Conservation (phyloP, 129 eudicot species). For the Helichrysum umbraculigerum region DNA sequence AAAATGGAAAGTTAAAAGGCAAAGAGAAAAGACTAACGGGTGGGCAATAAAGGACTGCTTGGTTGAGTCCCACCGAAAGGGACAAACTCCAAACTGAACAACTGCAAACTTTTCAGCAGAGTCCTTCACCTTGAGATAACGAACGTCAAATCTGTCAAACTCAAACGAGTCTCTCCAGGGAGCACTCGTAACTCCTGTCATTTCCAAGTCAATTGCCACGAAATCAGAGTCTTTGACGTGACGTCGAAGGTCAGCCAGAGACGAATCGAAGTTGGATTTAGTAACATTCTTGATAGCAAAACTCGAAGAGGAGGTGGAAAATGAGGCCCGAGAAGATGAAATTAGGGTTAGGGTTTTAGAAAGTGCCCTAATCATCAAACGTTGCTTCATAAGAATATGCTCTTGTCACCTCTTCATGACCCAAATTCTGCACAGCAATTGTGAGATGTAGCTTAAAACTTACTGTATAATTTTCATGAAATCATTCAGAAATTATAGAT, state of each 20-base stretch:
- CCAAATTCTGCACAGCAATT: conserved; percentile 1
- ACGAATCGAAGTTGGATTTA: conserved; percentile 64
- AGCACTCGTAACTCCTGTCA: conserved; percentile 89
- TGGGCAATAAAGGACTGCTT: conserved; percentile 65
- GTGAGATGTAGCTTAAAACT: background rate
- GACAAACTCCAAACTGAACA: conserved; percentile 95
- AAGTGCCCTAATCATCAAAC: conserved; percentile 40
- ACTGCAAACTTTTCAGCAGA: conserved; percentile 87
- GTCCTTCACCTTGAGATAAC: conserved; percentile 74
- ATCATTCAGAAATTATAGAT: background rate
- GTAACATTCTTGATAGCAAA: conserved; percentile 75
- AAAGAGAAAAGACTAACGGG: conserved; percentile 57
- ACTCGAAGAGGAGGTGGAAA: conserved; percentile 40
- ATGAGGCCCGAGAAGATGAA: conserved; percentile 29
- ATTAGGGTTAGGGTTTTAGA: conserved; percentile 45
- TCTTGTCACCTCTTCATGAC: conserved; percentile 28
- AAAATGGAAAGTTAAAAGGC: background rate
- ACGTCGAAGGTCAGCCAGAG: conserved; percentile 55
- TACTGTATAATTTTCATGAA: background rate
- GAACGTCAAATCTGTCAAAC: conserved; percentile 68
- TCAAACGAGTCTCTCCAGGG: conserved; percentile 88
- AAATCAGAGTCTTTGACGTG: conserved; percentile 73
- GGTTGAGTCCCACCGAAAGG: conserved; percentile 75
- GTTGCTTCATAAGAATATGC: conserved; percentile 37
- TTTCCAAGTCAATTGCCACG: conserved; percentile 82